A percentile compares a stretch with the other conserved stretches of the same genome.
phyloP scores from a whole-genome alignment of 2,329 filamentous ascomycete genomes.

The Penicillium sp. region DNA sequence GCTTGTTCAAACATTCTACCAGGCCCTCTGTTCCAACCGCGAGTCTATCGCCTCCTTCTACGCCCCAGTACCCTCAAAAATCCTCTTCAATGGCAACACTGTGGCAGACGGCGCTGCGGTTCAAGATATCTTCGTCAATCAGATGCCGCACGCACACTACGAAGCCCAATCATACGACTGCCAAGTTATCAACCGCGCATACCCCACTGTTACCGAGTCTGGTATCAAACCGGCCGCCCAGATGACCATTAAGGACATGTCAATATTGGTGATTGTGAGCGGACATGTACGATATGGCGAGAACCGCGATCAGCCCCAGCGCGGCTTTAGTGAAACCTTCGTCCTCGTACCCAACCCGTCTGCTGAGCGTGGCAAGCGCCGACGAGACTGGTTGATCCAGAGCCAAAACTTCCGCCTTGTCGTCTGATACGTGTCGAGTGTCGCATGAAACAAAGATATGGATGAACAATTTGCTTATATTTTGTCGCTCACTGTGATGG shows the following conservation, averaged over 20 bases:
- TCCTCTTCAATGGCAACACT: constrained; percentile 76
- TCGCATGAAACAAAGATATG: neutral
- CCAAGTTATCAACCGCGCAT: constrained; percentile 73
- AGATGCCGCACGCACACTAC: constrained; percentile 65
- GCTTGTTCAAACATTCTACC: constrained; percentile 75
- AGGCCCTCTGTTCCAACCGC: constrained; percentile 63
- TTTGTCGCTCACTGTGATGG: neutral
- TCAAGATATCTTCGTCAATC: constrained; percentile 66
- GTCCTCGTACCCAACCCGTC: constrained; percentile 70
- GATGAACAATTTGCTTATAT: neutral
- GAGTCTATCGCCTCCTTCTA: constrained; percentile 68
- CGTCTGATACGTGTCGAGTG: constrained; percentile 30
- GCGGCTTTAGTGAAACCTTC: constrained; percentile 77
- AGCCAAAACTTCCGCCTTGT: constrained; percentile 69
- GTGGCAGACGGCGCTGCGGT: constrained; percentile 65
- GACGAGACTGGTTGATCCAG: constrained; percentile 65
- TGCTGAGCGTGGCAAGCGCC: constrained; percentile 51
- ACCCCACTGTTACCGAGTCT: constrained; percentile 55
- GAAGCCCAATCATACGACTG: constrained; percentile 75
- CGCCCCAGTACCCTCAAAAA: constrained; percentile 60
- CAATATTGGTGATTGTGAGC: constrained; percentile 71
- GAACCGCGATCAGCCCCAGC: constrained; percentile 59
- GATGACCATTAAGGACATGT: constrained; percentile 58
- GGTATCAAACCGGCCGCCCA: constrained; percentile 40
- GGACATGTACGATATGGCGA: constrained; percentile 71